Conservation (phyloP, 2,329 filamentous ascomycete genomes). For the Nothopassalora personata region DNA sequence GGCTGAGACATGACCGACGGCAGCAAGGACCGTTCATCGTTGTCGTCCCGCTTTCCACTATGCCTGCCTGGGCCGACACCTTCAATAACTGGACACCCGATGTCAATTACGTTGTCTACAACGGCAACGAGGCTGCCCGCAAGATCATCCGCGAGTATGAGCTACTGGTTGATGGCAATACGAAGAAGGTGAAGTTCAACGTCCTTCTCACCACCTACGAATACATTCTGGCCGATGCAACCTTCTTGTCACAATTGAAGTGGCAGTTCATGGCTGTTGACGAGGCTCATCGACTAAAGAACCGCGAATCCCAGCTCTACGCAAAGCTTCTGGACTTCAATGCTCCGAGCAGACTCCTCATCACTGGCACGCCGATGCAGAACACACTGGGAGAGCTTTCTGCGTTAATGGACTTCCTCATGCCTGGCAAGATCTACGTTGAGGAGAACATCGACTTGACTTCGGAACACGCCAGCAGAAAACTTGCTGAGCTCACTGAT, state of each 20-base stretch:
- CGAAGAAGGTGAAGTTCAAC: constrained; percentile 89
- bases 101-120: constrained; percentile 94
- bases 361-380: constrained; percentile 95
- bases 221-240: constrained; percentile 80
- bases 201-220: constrained; percentile 97
- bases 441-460: constrained; percentile 83
- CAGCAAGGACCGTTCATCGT: constrained; percentile 96
- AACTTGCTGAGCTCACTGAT: constrained; percentile 77
- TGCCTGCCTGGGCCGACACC: constrained; percentile 96
- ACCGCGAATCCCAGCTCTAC: constrained; percentile 90
- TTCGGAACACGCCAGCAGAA: constrained; percentile 74
- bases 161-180: constrained; percentile 77
- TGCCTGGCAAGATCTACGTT: constrained; percentile 86
- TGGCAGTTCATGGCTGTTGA: constrained; percentile 98
- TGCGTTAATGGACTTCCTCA: constrained; percentile 90
- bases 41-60: constrained; percentile 93
- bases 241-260: constrained; percentile 82
- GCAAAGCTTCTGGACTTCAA: constrained; percentile 78
- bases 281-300: constrained; percentile 94
- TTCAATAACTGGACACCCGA: constrained; percentile 96
- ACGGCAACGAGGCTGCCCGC: constrained; percentile 80
- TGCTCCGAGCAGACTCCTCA: constrained; percentile 81
- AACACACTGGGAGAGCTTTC: constrained; percentile 92
- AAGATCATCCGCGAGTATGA: constrained; percentile 87
- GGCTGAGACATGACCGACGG: constrained; percentile 80